Evolutionary conservation across 768 basidiomycete species (phyloP).

Genomic region (Lentinula boryana): DNA sequence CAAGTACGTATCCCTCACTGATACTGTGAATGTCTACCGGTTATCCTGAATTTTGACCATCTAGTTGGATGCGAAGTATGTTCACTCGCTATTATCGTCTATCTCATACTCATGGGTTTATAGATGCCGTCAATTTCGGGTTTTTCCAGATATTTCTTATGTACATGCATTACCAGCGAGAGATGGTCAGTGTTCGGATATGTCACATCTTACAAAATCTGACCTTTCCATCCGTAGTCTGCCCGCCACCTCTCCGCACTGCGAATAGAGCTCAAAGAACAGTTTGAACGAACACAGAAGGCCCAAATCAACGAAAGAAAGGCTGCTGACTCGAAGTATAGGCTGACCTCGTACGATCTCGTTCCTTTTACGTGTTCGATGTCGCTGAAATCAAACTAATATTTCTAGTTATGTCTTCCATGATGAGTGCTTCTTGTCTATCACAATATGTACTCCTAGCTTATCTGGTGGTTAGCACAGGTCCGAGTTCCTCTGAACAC

Average conservation of each 20-base stretch:
- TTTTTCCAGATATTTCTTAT: slow-evolving; percentile 80
- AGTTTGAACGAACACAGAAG: slow-evolving; percentile 31
- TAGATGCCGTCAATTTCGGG: slow-evolving; percentile 64
- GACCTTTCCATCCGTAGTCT: neutral
- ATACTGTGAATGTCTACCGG: neutral
- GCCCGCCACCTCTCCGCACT: slow-evolving; percentile 6
- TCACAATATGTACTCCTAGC: neutral
- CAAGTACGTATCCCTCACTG: neutral
- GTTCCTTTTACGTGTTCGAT: slow-evolving; percentile 5
- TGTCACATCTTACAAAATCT: neutral
- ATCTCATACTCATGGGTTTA: slow-evolving; percentile 5
- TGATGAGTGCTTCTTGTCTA: slow-evolving; percentile 21
- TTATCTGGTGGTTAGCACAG: slow-evolving; percentile 2
- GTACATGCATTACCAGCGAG: slow-evolving; percentile 65
- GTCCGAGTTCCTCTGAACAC: slow-evolving; percentile 60
- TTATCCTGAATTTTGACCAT: neutral
- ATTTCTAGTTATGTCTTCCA: slow-evolving; percentile 42
- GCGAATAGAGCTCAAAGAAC: slow-evolving; percentile 13
- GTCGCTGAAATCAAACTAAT: neutral
- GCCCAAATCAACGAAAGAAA: slow-evolving; percentile 53
- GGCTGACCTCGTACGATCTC: slow-evolving; percentile 47
- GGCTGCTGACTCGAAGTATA: slow-evolving; percentile 59
- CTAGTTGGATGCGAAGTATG: slow-evolving; percentile 30
- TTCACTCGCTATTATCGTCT: neutral
- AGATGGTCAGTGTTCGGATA: slow-evolving; percentile 30